Evolutionary conservation across 2,329 filamentous ascomycete genomes (phyloP).

Genomic region (Ceratocystis colombiana): DNA sequence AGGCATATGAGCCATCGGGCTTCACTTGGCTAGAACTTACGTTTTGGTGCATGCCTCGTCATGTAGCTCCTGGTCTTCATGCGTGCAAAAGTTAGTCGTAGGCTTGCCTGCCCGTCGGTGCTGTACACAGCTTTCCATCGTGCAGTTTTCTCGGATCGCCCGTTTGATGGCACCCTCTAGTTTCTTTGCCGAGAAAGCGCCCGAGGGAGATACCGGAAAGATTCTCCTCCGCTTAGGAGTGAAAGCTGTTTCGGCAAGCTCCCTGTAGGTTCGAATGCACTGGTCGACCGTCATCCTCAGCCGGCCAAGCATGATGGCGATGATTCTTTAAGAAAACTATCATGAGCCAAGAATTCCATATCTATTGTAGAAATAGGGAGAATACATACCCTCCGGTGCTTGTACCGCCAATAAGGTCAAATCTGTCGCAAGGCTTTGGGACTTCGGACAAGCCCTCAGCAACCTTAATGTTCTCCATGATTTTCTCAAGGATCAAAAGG

Average conservation of each 20-base stretch:
- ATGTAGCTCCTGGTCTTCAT: neutral
- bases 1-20: neutral
- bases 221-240: neutral
- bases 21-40: neutral
- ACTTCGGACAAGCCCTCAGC: conserved; percentile 25
- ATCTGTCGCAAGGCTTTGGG: conserved; percentile 29
- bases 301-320: neutral
- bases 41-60: neutral
- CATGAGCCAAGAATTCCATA: no score
- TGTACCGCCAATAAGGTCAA: conserved; percentile 31
- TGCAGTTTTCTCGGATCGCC: neutral
- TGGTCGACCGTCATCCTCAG: neutral
- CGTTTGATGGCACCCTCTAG: neutral
- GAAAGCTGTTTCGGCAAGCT: neutral
- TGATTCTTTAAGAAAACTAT: neutral
- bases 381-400: conserved; percentile 30
- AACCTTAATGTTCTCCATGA: conserved; percentile 28
- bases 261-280: neutral
- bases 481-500: conserved; percentile 29
- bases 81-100: neutral
- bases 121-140: neutral
- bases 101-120: neutral
- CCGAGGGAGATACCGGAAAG: neutral
- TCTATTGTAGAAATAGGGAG: neutral
- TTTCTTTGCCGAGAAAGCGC: neutral